Evolutionary conservation across 148 eudicot species (phyloP).

Genomic region (Diospyros lotus): DNA sequence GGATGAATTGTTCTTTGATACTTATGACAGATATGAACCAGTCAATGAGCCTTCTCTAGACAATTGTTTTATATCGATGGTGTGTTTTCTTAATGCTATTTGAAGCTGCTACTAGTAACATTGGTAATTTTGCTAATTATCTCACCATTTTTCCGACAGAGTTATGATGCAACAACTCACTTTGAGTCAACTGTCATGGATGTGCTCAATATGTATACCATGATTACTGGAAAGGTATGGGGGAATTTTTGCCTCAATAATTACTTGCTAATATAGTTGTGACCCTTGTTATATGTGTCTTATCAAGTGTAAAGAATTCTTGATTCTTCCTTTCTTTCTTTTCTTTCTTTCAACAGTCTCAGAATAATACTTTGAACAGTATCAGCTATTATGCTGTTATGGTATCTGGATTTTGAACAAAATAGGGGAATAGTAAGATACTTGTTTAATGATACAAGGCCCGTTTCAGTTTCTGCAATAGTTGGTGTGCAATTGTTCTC

Average conservation of each 20-base stretch:
- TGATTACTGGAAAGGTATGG: slow-evolving; percentile 93
- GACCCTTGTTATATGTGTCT: too few species aligned
- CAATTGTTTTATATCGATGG: slow-evolving; percentile 81
- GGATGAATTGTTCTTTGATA: slow-evolving; percentile 86
- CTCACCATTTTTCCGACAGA: slow-evolving; percentile 39
- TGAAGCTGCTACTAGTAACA: slow-evolving; percentile 11
- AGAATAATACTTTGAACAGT: too few species aligned
- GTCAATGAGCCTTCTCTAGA: slow-evolving; percentile 84
- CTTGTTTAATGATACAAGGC: too few species aligned
- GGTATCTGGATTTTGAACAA: too few species aligned
- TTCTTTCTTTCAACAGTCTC: too few species aligned
- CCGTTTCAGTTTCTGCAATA: too few species aligned
- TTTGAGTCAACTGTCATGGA: slow-evolving; percentile 90
- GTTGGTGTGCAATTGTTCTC: too few species aligned
- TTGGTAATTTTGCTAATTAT: background rate
- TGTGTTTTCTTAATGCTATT: slow-evolving; percentile 26
- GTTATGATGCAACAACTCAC: slow-evolving; percentile 95
- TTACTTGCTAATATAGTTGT: background rate
- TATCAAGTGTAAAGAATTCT: too few species aligned
- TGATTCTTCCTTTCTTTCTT: too few species aligned
- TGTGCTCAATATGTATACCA: slow-evolving; percentile 86
- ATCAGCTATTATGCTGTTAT: too few species aligned
- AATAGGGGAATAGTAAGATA: too few species aligned
- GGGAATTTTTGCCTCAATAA: background rate
- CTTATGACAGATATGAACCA: slow-evolving; percentile 88